Evolutionary conservation across 148 eudicot genomes (phyloP).

Genomic region (Vaccinium vitisidaea): DNA sequence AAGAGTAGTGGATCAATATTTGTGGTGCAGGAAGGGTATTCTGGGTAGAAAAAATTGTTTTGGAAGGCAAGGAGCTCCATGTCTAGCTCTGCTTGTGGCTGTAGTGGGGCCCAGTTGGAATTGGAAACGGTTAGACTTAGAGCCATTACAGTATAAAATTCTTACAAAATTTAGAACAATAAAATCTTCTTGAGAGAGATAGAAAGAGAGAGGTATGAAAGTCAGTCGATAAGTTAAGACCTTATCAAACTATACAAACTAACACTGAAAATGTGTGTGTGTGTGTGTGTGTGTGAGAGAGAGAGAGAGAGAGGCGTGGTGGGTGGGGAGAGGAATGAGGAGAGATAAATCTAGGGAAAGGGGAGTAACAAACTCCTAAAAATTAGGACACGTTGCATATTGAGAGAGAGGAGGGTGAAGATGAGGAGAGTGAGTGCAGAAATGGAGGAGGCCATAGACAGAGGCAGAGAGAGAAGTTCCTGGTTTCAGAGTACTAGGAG

Average conservation of each 20-base stretch:
- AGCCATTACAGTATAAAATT: conserved; percentile 4
- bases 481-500: neutral
- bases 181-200: too few species aligned
- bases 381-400: neutral
- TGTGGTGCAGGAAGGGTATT: conserved; percentile 5
- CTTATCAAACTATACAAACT: too few species aligned
- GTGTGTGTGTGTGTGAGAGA: too few species aligned
- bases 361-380: conserved; percentile 3
- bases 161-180: neutral
- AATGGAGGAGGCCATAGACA: conserved; percentile 17
- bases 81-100: conserved; percentile 7
- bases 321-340: conserved; percentile 9
- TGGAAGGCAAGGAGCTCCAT: conserved; percentile 26
- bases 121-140: conserved; percentile 29
- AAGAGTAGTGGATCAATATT: conserved; percentile 5
- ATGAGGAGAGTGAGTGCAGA: conserved; percentile 11
- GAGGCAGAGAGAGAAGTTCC: neutral
- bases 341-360: neutral
- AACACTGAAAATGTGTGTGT: too few species aligned
- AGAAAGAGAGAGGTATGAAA: too few species aligned
- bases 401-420: conserved; percentile 7
- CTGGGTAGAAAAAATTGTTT: neutral
- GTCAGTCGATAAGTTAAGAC: too few species aligned
- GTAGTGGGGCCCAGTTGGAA: conserved; percentile 23
- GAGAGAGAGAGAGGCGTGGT: neutral